Evolutionary conservation across 257 asterid genomes (phyloP).

Genomic region (Leptodermis oblonga): DNA sequence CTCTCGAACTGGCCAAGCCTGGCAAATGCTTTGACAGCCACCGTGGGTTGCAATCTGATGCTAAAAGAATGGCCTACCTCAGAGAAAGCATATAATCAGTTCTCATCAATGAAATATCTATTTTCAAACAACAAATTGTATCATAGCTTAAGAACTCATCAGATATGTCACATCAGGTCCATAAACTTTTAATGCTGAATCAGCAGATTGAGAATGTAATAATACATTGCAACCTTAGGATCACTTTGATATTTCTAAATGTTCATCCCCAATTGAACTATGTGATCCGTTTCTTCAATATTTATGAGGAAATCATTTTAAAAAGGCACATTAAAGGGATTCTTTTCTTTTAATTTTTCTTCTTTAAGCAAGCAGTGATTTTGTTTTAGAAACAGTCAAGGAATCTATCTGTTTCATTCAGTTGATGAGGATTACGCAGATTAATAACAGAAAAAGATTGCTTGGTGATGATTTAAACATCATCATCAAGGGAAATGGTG

Average conservation of each 20-base stretch:
- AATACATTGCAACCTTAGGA: neutral
- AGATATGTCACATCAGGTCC: neutral
- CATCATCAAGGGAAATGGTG: neutral
- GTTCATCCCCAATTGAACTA: neutral
- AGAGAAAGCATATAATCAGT: neutral
- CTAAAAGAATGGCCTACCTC: slow-evolving; percentile 64
- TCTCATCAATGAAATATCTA: neutral
- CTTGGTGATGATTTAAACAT: neutral
- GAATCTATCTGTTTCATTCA: neutral
- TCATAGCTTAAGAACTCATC: neutral
- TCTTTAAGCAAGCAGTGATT: too few relatives aligned
- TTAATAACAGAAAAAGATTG: neutral
- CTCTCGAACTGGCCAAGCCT: slow-evolving; percentile 64
- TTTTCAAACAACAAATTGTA: neutral
- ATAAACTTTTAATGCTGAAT: neutral
- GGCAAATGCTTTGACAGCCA: slow-evolving; percentile 72
- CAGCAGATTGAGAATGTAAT: neutral
- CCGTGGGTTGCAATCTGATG: slow-evolving; percentile 81
- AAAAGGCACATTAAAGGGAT: neutral
- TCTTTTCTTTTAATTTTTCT: neutral
- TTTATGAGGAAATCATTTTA: neutral
- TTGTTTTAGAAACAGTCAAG: neutral
- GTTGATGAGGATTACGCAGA: neutral
- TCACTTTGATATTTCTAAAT: neutral
- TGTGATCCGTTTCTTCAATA: neutral